Conservation (phyloP, 768 basidiomycete genomes). For the Cystofilobasidium macerans region DNA sequence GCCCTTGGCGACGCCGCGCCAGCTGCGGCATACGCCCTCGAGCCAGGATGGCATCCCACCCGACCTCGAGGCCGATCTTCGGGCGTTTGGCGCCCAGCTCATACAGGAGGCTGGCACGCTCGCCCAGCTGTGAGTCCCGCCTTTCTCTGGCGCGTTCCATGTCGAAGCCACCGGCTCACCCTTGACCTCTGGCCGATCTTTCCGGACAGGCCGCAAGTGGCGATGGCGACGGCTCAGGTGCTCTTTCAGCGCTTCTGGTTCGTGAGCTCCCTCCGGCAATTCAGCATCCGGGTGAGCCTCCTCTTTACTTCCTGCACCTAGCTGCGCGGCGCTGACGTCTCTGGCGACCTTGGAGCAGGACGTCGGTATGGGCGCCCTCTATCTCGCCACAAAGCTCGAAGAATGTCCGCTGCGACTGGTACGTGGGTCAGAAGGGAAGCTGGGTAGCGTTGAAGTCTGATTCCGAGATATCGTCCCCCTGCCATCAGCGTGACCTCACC, state of each 20-base stretch:
- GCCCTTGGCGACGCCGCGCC: constrained; percentile 69
- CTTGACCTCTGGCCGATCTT: neutral
- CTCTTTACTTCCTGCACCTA: constrained; percentile 4
- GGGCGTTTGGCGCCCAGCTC: constrained; percentile 83
- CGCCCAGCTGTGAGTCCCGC: constrained; percentile 61
- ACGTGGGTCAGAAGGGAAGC: too few species aligned
- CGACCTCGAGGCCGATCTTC: constrained; percentile 74
- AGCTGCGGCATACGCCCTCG: constrained; percentile 72
- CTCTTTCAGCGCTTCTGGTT: constrained; percentile 96
- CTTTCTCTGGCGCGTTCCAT: neutral
- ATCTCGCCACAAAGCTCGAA: constrained; percentile 79
- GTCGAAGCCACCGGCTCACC: neutral
- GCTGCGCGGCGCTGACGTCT: neutral
- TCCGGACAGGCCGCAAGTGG: constrained; percentile 66
- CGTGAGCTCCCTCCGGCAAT: constrained; percentile 86
- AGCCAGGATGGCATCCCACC: constrained; percentile 65
- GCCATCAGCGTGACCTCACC: constrained; percentile 77
- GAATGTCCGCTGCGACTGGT: constrained; percentile 76
- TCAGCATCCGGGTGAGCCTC: constrained; percentile 69
- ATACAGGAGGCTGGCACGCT: constrained; percentile 90
- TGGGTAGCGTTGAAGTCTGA: too few species aligned
- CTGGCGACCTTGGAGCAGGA: constrained; percentile 46
- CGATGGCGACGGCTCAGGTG: constrained; percentile 91
- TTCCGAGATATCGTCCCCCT: too few species aligned
- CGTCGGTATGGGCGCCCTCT: constrained; percentile 72